phyloP scores from a whole-genome alignment of 2,329 filamentous ascomycete genomes.

The Scleromitrula shiraiana region DNA sequence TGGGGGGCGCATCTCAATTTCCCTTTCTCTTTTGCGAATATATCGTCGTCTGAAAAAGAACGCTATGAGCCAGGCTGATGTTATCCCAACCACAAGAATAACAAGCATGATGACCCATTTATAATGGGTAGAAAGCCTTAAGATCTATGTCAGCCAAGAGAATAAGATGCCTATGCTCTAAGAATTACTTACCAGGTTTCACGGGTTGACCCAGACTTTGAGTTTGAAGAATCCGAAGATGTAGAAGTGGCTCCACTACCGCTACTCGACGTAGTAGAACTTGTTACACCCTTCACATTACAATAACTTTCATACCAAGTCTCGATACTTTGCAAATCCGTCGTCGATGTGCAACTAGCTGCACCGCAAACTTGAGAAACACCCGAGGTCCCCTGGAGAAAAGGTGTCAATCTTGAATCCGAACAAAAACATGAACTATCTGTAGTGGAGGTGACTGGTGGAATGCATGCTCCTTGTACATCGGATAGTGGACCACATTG shows the following conservation, averaged over 20 bases:
- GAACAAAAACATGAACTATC: constrained; percentile 70
- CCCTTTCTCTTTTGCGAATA: constrained; percentile 57
- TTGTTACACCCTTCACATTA: constrained; percentile 34
- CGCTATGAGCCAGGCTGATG: constrained; percentile 57
- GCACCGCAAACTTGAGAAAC: constrained; percentile 57
- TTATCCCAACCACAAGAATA: constrained; percentile 62
- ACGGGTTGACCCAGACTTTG: constrained; percentile 11
- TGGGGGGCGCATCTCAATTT: constrained; percentile 30
- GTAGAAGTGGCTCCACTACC: constrained; percentile 9
- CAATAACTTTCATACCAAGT: constrained; percentile 67
- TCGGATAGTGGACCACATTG: constrained; percentile 54
- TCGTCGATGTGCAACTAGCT: constrained; percentile 41
- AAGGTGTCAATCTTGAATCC: constrained; percentile 48
- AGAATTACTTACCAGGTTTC: constrained; percentile 12
- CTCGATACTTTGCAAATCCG: constrained; percentile 48
- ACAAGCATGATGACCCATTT: constrained; percentile 79
- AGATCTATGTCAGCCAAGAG: neutral
- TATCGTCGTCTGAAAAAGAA: constrained; percentile 68
- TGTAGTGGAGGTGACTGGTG: constrained; percentile 42
- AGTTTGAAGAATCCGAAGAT: constrained; percentile 3
- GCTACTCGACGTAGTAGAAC: constrained; percentile 19
- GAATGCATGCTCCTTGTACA: constrained; percentile 65
- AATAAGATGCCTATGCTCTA: no score
- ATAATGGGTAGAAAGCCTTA: constrained; percentile 62
- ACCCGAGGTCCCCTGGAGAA: constrained; percentile 45